Conservation (phyloP, 148 eudicot species). For the Tetragonia tetragonoides region DNA sequence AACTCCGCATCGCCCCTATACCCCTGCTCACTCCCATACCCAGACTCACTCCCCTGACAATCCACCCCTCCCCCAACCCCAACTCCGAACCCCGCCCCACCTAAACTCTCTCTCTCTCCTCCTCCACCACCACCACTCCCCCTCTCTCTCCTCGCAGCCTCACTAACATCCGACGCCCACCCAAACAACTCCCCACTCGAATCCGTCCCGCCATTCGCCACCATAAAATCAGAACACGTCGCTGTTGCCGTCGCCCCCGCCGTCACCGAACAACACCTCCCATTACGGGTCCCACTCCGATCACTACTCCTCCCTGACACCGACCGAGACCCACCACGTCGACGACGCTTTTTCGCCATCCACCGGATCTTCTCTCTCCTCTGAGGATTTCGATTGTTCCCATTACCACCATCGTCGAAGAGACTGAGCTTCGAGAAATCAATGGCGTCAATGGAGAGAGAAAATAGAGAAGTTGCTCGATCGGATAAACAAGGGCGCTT, state of each 20-base stretch:
- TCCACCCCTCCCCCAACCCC: slow-evolving; percentile 54
- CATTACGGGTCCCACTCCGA: slow-evolving; percentile 51
- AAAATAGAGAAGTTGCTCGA: slow-evolving; percentile 54
- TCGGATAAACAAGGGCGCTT: slow-evolving; percentile 79
- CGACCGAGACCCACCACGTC: slow-evolving; percentile 74
- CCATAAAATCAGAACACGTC: slow-evolving; percentile 76
- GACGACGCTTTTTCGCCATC: slow-evolving; percentile 53
- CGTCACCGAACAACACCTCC: slow-evolving; percentile 62
- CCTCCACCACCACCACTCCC: slow-evolving; percentile 26
- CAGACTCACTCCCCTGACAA: slow-evolving; percentile 61
- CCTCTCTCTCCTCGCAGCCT: slow-evolving; percentile 47
- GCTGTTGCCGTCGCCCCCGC: slow-evolving; percentile 69
- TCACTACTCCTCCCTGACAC: slow-evolving; percentile 79
- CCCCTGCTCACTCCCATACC: slow-evolving; percentile 87
- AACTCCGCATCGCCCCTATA: slow-evolving; percentile 85
- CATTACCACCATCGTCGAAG: slow-evolving; percentile 50
- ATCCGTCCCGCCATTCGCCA: slow-evolving; percentile 71
- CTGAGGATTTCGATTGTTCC: slow-evolving; percentile 8
- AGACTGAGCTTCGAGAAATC: slow-evolving; percentile 74
- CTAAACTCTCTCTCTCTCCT: slow-evolving; percentile 26
- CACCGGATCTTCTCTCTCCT: slow-evolving; percentile 40
- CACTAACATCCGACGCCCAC: slow-evolving; percentile 81
- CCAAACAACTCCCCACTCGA: slow-evolving; percentile 85
- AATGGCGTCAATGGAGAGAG: slow-evolving; percentile 50
- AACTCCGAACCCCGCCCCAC: slow-evolving; percentile 30